Percentiles rank a stretch among this genome's conserved stretches.
phyloP scores from a whole-genome alignment of 2,329 filamentous ascomycete genomes.

The Aspergillus terreus region DNA sequence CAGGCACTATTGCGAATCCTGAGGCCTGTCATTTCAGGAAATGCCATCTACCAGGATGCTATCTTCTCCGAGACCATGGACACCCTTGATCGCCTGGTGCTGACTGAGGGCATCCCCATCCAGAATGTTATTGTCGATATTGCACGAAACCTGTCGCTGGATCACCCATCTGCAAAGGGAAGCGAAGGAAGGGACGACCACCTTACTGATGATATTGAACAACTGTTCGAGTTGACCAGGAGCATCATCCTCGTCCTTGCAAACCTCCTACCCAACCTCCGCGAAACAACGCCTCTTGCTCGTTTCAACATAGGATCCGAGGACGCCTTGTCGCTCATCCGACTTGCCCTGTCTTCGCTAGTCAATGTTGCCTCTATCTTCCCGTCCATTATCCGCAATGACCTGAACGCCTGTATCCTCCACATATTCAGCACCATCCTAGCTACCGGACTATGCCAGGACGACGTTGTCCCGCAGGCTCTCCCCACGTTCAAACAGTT shows the following conservation, averaged over 20 bases:
- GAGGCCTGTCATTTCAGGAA: conserved; percentile 88
- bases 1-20: conserved; percentile 92
- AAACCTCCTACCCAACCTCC: conserved; percentile 73
- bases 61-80: conserved; percentile 98
- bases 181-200: conserved; percentile 66
- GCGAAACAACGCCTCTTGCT: conserved; percentile 54
- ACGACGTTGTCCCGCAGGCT: conserved; percentile 81
- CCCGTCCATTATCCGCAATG: conserved; percentile 91
- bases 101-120: conserved; percentile 85
- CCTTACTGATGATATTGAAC: conserved; percentile 93
- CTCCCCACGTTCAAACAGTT: conserved; percentile 91
- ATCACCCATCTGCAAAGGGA: conserved; percentile 82
- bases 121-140: conserved; percentile 94
- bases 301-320: conserved; percentile 75
- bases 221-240: conserved; percentile 91
- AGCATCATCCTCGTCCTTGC: conserved; percentile 93
- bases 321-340: conserved; percentile 77
- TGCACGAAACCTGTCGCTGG: conserved; percentile 80
- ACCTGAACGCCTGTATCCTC: conserved; percentile 92
- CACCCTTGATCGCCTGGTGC: conserved; percentile 81
- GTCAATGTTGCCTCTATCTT: conserved; percentile 96
- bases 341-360: conserved; percentile 76
- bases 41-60: conserved; percentile 92
- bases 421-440: conserved; percentile 95
- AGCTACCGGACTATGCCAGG: conserved; percentile 80